Percentiles rank a stretch among this genome's conserved stretches.
These are phyloP conservation scores for Linnemannia hyalina DNA, from an alignment of 192 early-diverging fungal species.

Conservation along the genomic window DNA sequence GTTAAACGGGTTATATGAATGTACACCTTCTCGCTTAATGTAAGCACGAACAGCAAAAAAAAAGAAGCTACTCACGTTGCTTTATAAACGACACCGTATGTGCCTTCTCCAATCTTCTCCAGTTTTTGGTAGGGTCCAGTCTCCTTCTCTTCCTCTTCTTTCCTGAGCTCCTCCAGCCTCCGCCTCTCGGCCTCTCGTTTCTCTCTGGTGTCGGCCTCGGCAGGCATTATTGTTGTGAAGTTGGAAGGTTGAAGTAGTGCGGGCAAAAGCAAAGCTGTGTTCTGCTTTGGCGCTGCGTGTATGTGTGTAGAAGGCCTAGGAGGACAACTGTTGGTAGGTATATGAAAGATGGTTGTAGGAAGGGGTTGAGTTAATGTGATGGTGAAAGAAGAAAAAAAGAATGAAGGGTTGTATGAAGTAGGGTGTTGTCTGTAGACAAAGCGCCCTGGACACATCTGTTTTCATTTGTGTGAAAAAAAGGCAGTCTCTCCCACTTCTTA, in stretches of 20 bases:
- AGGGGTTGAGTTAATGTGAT: not conserved
- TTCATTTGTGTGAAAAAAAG: slow-evolving; percentile 14
- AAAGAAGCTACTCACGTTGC: slow-evolving; percentile 57
- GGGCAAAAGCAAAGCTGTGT: not conserved
- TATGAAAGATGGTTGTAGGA: not conserved
- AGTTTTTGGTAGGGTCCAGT: slow-evolving; percentile 75
- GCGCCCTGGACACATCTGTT: slow-evolving; percentile 2
- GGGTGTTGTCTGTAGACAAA: not conserved
- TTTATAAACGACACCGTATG: slow-evolving; percentile 88
- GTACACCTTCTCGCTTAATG: not conserved
- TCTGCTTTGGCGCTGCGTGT: not conserved
- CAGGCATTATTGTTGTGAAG: slow-evolving; percentile 3
- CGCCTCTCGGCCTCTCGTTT: not conserved
- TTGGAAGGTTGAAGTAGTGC: not conserved
- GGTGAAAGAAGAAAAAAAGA: not conserved
- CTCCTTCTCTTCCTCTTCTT: not conserved
- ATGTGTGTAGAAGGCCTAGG: not conserved
- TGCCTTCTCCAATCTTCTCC: slow-evolving; percentile 82
- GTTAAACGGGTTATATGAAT: not conserved
- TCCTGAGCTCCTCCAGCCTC: not conserved
- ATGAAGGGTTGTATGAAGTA: not conserved
- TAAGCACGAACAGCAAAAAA: not conserved
- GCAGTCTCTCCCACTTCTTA: not conserved
- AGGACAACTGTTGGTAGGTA: not conserved
- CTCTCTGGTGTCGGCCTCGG: slow-evolving; percentile 3